Conservation (phyloP, 345 rosid species). For the Diplotaxis tenuifolia region DNA sequence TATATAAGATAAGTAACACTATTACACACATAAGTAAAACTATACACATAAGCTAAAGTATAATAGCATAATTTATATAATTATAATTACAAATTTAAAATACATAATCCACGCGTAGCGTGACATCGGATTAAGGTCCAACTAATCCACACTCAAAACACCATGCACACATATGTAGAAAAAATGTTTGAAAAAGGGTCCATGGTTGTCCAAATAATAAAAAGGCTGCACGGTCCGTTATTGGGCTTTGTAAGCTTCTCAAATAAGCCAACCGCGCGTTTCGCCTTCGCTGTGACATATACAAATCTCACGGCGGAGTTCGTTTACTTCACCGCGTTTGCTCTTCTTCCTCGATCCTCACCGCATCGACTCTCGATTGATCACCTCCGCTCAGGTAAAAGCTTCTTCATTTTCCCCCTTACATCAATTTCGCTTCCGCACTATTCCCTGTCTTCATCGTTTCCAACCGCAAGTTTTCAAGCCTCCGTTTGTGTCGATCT, state of each 20-base stretch:
- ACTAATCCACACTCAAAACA: too few species aligned
- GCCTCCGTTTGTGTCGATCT: background rate
- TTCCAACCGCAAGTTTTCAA: background rate
- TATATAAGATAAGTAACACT: too few species aligned
- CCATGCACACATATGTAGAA: too few species aligned
- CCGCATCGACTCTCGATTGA: background rate
- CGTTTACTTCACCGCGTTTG: slow-evolving; percentile 23
- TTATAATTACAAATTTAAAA: too few species aligned
- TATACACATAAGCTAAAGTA: too few species aligned
- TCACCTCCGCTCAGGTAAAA: background rate
- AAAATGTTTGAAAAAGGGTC: too few species aligned
- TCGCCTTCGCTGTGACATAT: background rate
- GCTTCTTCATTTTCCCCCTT: background rate
- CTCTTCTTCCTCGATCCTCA: slow-evolving; percentile 17
- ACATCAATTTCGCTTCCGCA: background rate
- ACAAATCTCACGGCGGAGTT: slow-evolving; percentile 25
- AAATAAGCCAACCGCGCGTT: slow-evolving; percentile 19
- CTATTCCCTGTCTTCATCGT: background rate
- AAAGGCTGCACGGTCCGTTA: background rate
- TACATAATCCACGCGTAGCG: too few species aligned
- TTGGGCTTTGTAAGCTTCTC: slow-evolving; percentile 24
- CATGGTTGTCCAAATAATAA: background rate
- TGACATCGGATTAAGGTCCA: too few species aligned
- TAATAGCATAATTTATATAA: too few species aligned
- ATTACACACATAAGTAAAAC: too few species aligned